These are phyloP conservation scores for Fusarium agapanthi DNA, from an alignment of 2,329 filamentous ascomycete genomes.

Conservation along the genomic window DNA sequence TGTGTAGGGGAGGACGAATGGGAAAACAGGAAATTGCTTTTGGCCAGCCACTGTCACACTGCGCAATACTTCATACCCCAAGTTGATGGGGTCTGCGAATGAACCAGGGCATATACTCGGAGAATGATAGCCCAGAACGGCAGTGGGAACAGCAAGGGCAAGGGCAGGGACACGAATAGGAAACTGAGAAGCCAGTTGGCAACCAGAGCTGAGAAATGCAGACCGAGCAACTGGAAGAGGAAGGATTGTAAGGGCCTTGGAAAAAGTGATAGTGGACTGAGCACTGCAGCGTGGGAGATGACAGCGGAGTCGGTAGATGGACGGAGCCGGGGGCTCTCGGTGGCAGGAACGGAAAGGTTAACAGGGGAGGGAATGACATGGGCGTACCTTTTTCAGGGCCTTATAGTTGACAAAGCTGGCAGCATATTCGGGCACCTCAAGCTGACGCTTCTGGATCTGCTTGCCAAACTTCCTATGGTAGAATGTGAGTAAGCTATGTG, in stretches of 20 bases:
- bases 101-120: slow-evolving; percentile 15
- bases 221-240: slow-evolving; percentile 5
- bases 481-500: slow-evolving; percentile 18
- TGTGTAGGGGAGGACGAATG: slow-evolving; percentile 26
- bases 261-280: slow-evolving; percentile 26
- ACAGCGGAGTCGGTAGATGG: slow-evolving; percentile 34
- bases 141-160: slow-evolving; percentile 2
- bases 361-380: slow-evolving; percentile 26
- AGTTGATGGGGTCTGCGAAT: slow-evolving; percentile 23
- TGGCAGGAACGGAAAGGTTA: slow-evolving; percentile 31
- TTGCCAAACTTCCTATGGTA: slow-evolving; percentile 95
- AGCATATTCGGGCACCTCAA: slow-evolving; percentile 99
- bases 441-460: slow-evolving; percentile 98
- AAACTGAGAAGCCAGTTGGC: slow-evolving; percentile 5
- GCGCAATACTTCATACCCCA: slow-evolving; percentile 4
- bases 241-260: slow-evolving; percentile 4
- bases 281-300: slow-evolving; percentile 30
- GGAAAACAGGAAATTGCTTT: slow-evolving; percentile 31
- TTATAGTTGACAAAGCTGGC: slow-evolving; percentile 99
- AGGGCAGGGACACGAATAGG: slow-evolving; percentile 4
- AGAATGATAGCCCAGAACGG: background rate
- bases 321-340: slow-evolving; percentile 26
- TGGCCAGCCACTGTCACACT: slow-evolving; percentile 30
- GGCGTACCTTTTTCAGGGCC: slow-evolving; percentile 90
- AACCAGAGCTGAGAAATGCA: slow-evolving; percentile 6